Evolutionary conservation across 2,329 filamentous ascomycete genomes (phyloP), one percentile per base, ranked within the genome.

Genomic region (Colletotrichum sp.): DNA sequence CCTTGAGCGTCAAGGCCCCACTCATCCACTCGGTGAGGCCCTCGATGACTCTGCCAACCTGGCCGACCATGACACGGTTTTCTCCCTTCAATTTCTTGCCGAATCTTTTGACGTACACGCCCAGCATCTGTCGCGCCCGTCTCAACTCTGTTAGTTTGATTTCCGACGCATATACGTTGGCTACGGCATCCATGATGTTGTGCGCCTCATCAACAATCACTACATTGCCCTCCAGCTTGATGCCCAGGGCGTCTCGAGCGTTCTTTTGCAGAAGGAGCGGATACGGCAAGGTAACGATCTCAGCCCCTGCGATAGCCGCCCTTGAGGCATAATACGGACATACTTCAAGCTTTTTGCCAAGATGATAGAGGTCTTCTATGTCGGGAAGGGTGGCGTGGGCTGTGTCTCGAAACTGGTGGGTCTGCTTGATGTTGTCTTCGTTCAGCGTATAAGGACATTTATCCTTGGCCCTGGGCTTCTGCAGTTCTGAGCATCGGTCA

Each of bases 201-300:
- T 99, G 97, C 0, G 97, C 97, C 87, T 99, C 97, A 79, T 99
- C 97, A 64, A 99, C 95, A 30, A 99, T 94, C n/a, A 99, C 93
- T 1, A 99, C 89, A 81, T 98, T 97, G 7, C 93, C 92, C 80
- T 98, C 96, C 10, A 99, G 85, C 28, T 94, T 96, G 59, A 99
- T 92, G 0, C 94, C 94, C 0, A 99, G 89, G 0, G 97, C 96
- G 76, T 99, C 96, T 65, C 97, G 90, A 0, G 97, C 96, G 6
- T 93, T 95, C 80, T 93, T 95, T 81, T 99, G 97, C 5, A 99
- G 87, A 0, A 99, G 89, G 8, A 99, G 85, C 2, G 96, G 96
- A 82, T 99, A 99, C 0, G 97, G 97, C 21, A 99, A 87, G 0
- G 96, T 98, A 30, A 99, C 90, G 69, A 99, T 95, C 88, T 98